Evolutionary conservation across 768 basidiomycete species (phyloP), one percentile per base, ranked within the genome.

Genomic region (Holtermanniella nyarrowii): DNA sequence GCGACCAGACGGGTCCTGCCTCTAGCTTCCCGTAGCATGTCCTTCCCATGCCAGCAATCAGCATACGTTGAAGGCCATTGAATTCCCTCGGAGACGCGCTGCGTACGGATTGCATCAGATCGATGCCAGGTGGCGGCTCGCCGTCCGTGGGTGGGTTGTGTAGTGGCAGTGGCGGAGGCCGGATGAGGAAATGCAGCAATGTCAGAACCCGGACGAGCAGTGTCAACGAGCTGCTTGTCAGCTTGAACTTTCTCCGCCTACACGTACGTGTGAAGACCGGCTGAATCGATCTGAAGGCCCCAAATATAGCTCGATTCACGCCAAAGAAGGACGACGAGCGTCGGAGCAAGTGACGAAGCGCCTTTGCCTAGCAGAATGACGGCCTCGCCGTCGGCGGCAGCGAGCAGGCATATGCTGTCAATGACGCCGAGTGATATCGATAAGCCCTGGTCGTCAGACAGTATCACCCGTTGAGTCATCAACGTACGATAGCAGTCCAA

Each of bases 11-110:
- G n/a, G n/a, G n/a, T n/a, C n/a, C n/a, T n/a, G n/a, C n/a, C n/a
- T 58, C 62, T 4, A 57, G 46, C 24, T 61, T 56, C 2, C 56
- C 64, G 49, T 66, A 70, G 10, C 64, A 56, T 56, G 68, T 60
- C 23, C 43, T 23, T 10, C 69, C 69, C 13, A 70, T 49, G 27
- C 55, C 58, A 31, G 57, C 49, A 5, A 68, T 59, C 45, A 68
- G 65, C 10, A 60, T n/a, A 31, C 65, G 61, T 42, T 60, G 62
- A 1, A 65, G 25, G 1, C 63, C 65, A 25, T 60, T 60, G 49
- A 66, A 68, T 25, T 68, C 69, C 18, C 51, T 54, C 26, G 23
- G 46, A 18, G 42, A 42, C 2, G 55, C 57, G 2, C 26, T 16
- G 26, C 44, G 40, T 0, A 68, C 20, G 26, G 56, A 43, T 5